phyloP scores from a whole-genome alignment of 495 filamentous ascomycete genomes.

The Penicillium taxi region DNA sequence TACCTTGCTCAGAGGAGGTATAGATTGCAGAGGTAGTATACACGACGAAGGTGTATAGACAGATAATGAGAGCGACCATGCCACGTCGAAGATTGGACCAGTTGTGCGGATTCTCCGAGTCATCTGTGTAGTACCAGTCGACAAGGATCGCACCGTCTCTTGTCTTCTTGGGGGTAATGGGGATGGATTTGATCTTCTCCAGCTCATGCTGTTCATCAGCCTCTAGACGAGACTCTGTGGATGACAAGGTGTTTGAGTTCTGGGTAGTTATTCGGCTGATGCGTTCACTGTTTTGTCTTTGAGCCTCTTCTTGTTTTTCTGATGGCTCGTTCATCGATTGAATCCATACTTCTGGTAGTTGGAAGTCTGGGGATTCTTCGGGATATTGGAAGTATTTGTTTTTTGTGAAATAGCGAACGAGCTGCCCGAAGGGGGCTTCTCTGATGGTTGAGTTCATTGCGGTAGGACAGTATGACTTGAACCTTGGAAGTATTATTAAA shows the following conservation, averaged over 20 bases:
- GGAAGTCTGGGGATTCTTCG: constrained; percentile 45
- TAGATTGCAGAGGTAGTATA: constrained; percentile 32
- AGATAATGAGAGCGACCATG: constrained; percentile 19
- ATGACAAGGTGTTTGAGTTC: constrained; percentile 21
- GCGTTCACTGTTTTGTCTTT: neutral
- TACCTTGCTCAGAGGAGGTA: constrained; percentile 17
- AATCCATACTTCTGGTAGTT: constrained; percentile 41
- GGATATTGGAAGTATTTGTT: constrained; percentile 47
- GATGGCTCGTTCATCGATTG: constrained; percentile 14
- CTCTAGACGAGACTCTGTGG: constrained; percentile 33
- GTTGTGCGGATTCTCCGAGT: constrained; percentile 48
- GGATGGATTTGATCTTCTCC: constrained; percentile 39
- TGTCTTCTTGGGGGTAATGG: constrained; percentile 37
- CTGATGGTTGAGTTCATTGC: constrained; percentile 30
- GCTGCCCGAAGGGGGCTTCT: constrained; percentile 47
- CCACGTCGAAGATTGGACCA: constrained; percentile 34
- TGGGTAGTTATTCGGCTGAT: constrained; percentile 11
- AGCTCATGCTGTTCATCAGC: constrained; percentile 26
- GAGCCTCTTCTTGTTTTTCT: neutral
- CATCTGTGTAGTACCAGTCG: constrained; percentile 50
- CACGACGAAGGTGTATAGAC: constrained; percentile 31
- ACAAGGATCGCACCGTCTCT: constrained; percentile 37
- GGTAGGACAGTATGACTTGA: constrained; percentile 62
- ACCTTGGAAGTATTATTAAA: constrained; percentile 92
- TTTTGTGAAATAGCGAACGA: constrained; percentile 41